Conservation (phyloP, 768 basidiomycete species). For the Fibroporia radiculosa region DNA sequence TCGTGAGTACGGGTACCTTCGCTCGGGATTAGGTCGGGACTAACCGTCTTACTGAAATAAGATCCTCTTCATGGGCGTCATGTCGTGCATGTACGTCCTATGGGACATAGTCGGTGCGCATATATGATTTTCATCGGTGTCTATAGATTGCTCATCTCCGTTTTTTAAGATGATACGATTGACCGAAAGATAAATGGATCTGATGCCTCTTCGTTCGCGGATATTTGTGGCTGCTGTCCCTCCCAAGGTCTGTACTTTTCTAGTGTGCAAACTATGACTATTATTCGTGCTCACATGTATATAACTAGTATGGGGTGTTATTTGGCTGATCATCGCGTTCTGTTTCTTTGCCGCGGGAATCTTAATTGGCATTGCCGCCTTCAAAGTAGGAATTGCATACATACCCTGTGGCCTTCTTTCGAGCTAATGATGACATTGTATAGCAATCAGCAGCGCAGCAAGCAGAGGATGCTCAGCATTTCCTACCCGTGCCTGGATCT, state of each 20-base stretch:
- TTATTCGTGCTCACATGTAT: slow-evolving; percentile 8
- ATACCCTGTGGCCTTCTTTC: neutral
- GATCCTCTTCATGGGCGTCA: slow-evolving; percentile 79
- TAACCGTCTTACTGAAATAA: slow-evolving; percentile 17
- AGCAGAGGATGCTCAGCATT: slow-evolving; percentile 39
- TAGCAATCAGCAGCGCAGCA: slow-evolving; percentile 60
- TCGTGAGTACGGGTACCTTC: slow-evolving; percentile 38
- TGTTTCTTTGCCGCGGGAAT: slow-evolving; percentile 70
- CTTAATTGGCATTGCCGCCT: slow-evolving; percentile 69
- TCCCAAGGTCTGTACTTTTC: slow-evolving; percentile 48
- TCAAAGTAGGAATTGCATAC: slow-evolving; percentile 51
- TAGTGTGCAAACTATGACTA: neutral
- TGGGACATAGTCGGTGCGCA: slow-evolving; percentile 79
- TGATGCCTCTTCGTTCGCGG: slow-evolving; percentile 80
- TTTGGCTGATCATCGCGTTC: slow-evolving; percentile 76
- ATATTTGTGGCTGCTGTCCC: slow-evolving; percentile 80
- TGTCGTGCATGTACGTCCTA: slow-evolving; percentile 81
- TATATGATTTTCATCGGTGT: neutral
- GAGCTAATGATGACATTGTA: neutral
- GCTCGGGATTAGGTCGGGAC: neutral
- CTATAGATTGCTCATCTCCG: neutral
- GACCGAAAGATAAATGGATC: slow-evolving; percentile 79
- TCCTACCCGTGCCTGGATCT: slow-evolving; percentile 51
- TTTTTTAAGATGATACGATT: slow-evolving; percentile 65
- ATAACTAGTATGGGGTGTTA: slow-evolving; percentile 71